Evolutionary conservation across 495 filamentous ascomycete genomes (phyloP), one percentile per base, ranked within the genome.

Genomic region (Neurospora sublineolata): DNA sequence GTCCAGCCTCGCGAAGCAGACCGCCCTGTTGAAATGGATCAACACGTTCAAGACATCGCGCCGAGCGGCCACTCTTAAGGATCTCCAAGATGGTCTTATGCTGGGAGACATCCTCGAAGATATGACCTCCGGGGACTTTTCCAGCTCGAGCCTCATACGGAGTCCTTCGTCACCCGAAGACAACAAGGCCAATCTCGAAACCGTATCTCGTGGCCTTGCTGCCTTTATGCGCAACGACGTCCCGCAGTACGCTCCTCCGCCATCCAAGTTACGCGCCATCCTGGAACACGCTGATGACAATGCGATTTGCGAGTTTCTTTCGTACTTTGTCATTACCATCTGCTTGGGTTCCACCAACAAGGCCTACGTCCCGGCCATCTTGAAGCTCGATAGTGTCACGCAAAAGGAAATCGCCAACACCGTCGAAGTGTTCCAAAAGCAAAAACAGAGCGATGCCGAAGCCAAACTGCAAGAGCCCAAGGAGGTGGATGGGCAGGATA

Each of bases 81-180:
- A 93, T 75, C 84, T 97, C 76, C 89, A 86, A 69, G 91, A 96
- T 80, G 94, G 93, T 68, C 84, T 87, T 67, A 85, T 92, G 37
- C 84, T 97, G 79, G 94, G 93, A 67, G 85, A 87, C 68, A 85
- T 92, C 37, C 85, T 97, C 75, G 82, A 82, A 69, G 80, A 83
- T 72, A 81, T 87, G 67, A 83, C 87, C 87, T 90, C 91, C 83
- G 74, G 80, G 74, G 76, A 82, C 36, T 86, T 84, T 70, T 90
- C 94, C 80, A 85, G 86, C 30, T 83, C 87, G 9, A 90, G 90
- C 78, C 93, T 95, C 77, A 81, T 87, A 41, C 86, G 87, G 73
- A 86, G 84, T 74, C 72, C 90, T 83, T 60, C 85, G 85, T 77
- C 86, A 76, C 73, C 84, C 83, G 73, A 84, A 79, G 84, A 75